phyloP scores from a whole-genome alignment of 352 stramenopile species.

The Thraustotheca clavata region DNA sequence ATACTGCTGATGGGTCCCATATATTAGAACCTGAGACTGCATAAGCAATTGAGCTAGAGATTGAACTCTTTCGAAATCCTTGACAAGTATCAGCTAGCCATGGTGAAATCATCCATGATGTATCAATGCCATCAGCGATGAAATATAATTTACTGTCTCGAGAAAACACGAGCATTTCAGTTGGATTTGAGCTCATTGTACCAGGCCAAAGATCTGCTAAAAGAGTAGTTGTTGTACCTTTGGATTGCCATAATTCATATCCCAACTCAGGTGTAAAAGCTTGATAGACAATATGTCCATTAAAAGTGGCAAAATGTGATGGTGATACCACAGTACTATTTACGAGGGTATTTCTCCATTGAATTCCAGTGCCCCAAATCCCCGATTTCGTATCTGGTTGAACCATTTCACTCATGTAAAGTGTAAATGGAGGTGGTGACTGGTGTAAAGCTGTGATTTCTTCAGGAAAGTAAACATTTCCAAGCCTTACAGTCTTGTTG shows the following conservation, averaged over 20 bases:
- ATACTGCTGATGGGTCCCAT: slow-evolving; percentile 54
- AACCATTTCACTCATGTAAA: background rate
- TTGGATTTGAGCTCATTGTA: slow-evolving; percentile 24
- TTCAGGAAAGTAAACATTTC: background rate
- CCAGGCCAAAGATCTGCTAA: slow-evolving; percentile 61
- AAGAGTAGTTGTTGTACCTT: slow-evolving; percentile 54
- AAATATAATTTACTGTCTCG: slow-evolving; percentile 71
- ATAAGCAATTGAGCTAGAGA: slow-evolving; percentile 49
- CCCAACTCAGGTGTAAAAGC: slow-evolving; percentile 16
- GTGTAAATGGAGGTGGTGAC: background rate
- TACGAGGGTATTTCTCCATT: background rate
- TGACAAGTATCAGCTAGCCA: slow-evolving; percentile 53
- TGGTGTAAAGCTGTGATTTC: background rate
- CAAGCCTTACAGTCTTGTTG: background rate
- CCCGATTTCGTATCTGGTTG: background rate
- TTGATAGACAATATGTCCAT: background rate
- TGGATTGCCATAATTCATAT: slow-evolving; percentile 70
- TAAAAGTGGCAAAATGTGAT: slow-evolving; percentile 1
- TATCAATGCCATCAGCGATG: slow-evolving; percentile 51
- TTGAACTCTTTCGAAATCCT: slow-evolving; percentile 54
- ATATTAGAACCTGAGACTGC: slow-evolving; percentile 48
- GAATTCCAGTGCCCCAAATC: background rate
- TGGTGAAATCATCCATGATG: slow-evolving; percentile 41
- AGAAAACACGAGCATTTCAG: slow-evolving; percentile 42
- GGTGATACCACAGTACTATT: background rate